Conservation (phyloP, 2,329 filamentous ascomycete genomes). For the Tolypocladium inflatum region DNA sequence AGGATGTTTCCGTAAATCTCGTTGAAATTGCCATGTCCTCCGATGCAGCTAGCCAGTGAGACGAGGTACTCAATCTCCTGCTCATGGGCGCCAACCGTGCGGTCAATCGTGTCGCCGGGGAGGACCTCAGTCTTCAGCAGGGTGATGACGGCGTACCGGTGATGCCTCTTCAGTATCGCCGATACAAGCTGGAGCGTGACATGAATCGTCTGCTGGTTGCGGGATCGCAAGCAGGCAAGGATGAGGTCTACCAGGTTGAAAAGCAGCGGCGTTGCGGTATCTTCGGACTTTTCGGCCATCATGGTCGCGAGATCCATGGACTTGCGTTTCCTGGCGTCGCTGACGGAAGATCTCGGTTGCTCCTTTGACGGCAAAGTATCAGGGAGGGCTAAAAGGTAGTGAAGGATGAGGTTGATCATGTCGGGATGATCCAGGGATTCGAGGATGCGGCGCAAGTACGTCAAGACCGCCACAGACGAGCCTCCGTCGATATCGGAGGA, state of each 20-base stretch:
- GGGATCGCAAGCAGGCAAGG: constrained; percentile 72
- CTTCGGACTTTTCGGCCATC: constrained; percentile 65
- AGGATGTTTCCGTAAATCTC: constrained; percentile 63
- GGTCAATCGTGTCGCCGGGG: constrained; percentile 41
- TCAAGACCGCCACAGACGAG: constrained; percentile 90
- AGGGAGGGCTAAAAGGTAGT: constrained; percentile 80
- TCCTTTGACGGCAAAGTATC: constrained; percentile 33
- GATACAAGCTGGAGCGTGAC: constrained; percentile 83
- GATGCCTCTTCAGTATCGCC: constrained; percentile 77
- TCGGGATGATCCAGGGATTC: constrained; percentile 89
- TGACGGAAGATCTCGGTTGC: constrained; percentile 41
- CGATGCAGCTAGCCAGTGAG: constrained; percentile 56
- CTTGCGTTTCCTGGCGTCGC: constrained; percentile 70
- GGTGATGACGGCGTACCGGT: constrained; percentile 73
- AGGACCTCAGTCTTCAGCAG: constrained; percentile 59
- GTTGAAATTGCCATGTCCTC: constrained; percentile 60
- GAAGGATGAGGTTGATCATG: constrained; percentile 86
- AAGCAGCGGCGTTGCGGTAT: constrained; percentile 67
- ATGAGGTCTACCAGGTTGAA: constrained; percentile 93
- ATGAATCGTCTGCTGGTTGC: constrained; percentile 79
- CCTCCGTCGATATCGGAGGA: constrained; percentile 96
- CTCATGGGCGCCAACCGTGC: constrained; percentile 66
- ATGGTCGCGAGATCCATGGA: constrained; percentile 81
- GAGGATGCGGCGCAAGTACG: constrained; percentile 82
- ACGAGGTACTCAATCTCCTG: constrained; percentile 66